These are phyloP conservation scores for Aspergillus felis DNA, from an alignment of 2,329 filamentous ascomycete species.

Conservation along the genomic window DNA sequence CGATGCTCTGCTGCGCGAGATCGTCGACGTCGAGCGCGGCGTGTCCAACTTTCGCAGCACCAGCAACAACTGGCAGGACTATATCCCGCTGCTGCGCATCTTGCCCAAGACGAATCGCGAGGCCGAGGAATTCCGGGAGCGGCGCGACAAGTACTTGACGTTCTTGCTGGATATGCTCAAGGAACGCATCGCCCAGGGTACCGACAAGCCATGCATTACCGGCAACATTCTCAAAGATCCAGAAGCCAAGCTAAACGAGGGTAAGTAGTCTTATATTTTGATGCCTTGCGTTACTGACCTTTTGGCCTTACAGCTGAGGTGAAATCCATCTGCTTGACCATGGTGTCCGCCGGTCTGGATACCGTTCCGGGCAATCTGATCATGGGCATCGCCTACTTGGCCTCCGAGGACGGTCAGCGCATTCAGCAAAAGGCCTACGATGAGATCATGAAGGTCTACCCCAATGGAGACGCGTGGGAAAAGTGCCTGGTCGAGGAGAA, in stretches of 20 bases:
- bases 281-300: conserved; percentile 12
- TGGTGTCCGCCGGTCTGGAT: conserved; percentile 77
- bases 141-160: conserved; percentile 64
- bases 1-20: conserved; percentile 65
- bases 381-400: conserved; percentile 73
- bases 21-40: conserved; percentile 69
- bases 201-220: conserved; percentile 65
- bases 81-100: conserved; percentile 69
- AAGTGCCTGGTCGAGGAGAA: conserved; percentile 70
- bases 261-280: conserved; percentile 34
- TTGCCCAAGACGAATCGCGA: conserved; percentile 59
- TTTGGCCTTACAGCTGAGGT: conserved; percentile 57
- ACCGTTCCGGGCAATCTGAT: conserved; percentile 76
- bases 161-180: conserved; percentile 58
- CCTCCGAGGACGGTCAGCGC: conserved; percentile 62
- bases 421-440: conserved; percentile 67
- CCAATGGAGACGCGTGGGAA: conserved; percentile 71
- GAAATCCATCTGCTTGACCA: conserved; percentile 75
- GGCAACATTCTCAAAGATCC: conserved; percentile 68
- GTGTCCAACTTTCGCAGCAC: conserved; percentile 74
- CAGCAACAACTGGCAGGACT: conserved; percentile 81
- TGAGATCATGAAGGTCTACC: conserved; percentile 69
- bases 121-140: conserved; percentile 62
- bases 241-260: conserved; percentile 64
- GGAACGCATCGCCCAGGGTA: conserved; percentile 58